Evolutionary conservation across 805 yeast genomes (phyloP).

Genomic region (Nematodospora valgi): DNA sequence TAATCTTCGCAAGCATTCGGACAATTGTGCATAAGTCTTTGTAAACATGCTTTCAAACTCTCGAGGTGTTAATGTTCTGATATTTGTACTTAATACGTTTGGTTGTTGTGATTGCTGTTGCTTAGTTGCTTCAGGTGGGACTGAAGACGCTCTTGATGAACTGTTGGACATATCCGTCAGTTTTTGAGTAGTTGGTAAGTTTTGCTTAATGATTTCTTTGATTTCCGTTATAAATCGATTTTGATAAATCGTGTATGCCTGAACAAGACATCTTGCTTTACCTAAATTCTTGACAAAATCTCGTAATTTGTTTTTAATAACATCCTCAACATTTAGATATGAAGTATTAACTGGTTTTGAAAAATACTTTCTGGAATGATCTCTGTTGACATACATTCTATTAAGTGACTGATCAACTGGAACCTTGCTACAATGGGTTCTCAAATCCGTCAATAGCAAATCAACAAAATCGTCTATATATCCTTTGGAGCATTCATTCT

Average conservation of each 20-base stretch:
- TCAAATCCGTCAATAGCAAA: conserved; percentile 57
- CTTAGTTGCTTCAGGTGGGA: too few species aligned
- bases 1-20: conserved; percentile 72
- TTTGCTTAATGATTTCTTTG: conserved; percentile 63
- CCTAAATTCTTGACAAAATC: conserved; percentile 53
- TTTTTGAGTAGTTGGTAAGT: conserved; percentile 48
- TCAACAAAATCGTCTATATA: conserved; percentile 57
- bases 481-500: conserved; percentile 66
- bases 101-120: conserved; percentile 7
- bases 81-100: conserved; percentile 30
- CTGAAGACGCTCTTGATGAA: conserved; percentile 28
- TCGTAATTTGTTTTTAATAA: conserved; percentile 41
- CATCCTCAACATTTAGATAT: conserved; percentile 36
- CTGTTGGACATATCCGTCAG: conserved; percentile 23
- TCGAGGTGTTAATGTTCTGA: conserved; percentile 64
- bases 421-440: conserved; percentile 51
- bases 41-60: conserved; percentile 75
- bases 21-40: conserved; percentile 55
- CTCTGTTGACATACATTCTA: conserved; percentile 39
- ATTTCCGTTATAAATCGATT: conserved; percentile 68
- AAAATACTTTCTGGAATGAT: conserved; percentile 20
- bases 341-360: conserved; percentile 25
- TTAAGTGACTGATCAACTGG: conserved; percentile 47
- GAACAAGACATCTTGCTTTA: conserved; percentile 56
- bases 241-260: conserved; percentile 63